A percentile compares a stretch with the other conserved stretches of the same genome.
phyloP scores from a whole-genome alignment of 2,329 filamentous ascomycete species.

The Sporothrix pseudoabietina region DNA sequence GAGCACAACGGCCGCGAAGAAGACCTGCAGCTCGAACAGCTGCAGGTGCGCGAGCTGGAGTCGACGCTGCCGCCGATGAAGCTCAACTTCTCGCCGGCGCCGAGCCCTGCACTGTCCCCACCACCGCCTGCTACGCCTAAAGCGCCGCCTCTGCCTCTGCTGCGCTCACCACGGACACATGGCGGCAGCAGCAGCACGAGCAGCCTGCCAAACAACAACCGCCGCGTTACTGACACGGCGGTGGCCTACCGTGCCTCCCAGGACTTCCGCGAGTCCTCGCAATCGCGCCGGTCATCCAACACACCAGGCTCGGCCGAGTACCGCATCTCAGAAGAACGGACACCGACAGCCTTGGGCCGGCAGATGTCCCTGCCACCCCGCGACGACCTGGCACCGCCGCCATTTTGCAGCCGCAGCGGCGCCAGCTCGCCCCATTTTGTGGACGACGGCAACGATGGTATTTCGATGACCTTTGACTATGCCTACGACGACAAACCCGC shows the following conservation, averaged over 20 bases:
- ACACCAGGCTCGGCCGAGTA: conserved; percentile 1
- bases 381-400: conserved; percentile 11
- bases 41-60: conserved; percentile 76
- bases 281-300: conserved; percentile 18
- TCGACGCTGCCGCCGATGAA: conserved; percentile 91
- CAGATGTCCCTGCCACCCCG: conserved; percentile 6
- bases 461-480: conserved; percentile 73
- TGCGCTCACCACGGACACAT: conserved; percentile 39
- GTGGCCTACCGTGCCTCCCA: conserved; percentile 29
- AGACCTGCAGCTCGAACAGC: conserved; percentile 42
- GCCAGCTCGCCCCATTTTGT: conserved; percentile 33
- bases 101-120: conserved; percentile 19
- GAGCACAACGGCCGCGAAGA: conserved; percentile 53
- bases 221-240: conserved; percentile 25
- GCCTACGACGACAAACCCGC: conserved; percentile 41
- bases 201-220: conserved; percentile 7
- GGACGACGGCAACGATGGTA: conserved; percentile 49
- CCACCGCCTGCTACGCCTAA: conserved; percentile 40
- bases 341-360: conserved; percentile 36
- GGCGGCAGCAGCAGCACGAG: background rate
- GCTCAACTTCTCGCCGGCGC: conserved; percentile 55
- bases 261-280: conserved; percentile 4
- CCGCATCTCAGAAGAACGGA: conserved; percentile 36
- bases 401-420: conserved; percentile 3
- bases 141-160: conserved; percentile 36